These are phyloP conservation scores for Cicer arietinum DNA, from an alignment of 306 rosid species.

Conservation along the genomic window DNA sequence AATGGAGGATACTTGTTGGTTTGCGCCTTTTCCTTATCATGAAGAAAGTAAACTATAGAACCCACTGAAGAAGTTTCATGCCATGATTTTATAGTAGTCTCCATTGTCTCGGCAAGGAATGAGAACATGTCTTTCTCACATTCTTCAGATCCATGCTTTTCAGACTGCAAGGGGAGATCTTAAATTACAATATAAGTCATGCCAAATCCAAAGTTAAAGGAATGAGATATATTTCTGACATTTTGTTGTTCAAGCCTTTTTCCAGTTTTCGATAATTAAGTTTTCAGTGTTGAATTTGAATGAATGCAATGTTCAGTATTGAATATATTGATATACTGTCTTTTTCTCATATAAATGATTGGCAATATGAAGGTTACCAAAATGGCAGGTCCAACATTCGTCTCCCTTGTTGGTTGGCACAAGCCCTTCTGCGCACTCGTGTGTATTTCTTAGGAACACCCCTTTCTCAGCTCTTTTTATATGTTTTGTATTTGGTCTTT, in stretches of 20 bases:
- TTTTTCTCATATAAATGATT: constrained; percentile 13
- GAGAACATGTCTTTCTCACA: constrained; percentile 66
- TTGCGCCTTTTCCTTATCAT: constrained; percentile 73
- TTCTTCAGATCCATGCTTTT: constrained; percentile 73
- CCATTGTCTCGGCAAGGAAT: constrained; percentile 86
- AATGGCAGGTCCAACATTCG: constrained; percentile 4
- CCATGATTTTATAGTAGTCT: constrained; percentile 83
- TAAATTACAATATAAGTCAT: constrained; percentile 10
- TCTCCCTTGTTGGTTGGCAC: no score
- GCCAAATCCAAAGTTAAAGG: constrained; percentile 16
- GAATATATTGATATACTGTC: constrained; percentile 20
- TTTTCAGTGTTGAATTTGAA: constrained; percentile 18
- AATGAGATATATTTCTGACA: constrained; percentile 6
- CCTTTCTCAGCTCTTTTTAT: not conserved
- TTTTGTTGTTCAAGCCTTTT: constrained; percentile 5
- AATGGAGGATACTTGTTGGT: constrained; percentile 77
- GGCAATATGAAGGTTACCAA: not conserved
- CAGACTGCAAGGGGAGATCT: constrained; percentile 65
- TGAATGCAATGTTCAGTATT: not conserved
- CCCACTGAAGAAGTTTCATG: constrained; percentile 80
- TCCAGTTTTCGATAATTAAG: not conserved
- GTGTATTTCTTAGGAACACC: not conserved
- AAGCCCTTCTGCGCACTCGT: no score
- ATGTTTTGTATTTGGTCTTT: not conserved
- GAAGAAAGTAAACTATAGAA: constrained; percentile 82